Conservation (phyloP, 2,329 filamentous ascomycete species). For the Diaporthe caulivora region DNA sequence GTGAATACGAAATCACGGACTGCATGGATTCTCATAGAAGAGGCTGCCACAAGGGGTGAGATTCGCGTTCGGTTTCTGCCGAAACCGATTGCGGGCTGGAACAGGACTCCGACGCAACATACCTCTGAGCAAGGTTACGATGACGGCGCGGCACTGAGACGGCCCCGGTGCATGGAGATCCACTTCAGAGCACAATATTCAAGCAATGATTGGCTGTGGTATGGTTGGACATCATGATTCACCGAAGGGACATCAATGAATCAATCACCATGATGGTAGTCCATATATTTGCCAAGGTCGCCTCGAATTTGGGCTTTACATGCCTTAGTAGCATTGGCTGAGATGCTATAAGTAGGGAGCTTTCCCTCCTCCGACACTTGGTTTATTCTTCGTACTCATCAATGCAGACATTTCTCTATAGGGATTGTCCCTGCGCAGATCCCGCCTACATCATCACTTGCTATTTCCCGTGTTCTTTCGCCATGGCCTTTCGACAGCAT, state of each 20-base stretch:
- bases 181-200: not conserved
- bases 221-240: not conserved
- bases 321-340: not conserved
- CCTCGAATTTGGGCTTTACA: not conserved
- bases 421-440: not conserved
- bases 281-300: not conserved
- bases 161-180: conserved; percentile 5
- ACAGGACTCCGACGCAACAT: not conserved
- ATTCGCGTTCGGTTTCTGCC: not conserved
- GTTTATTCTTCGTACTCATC: too few species aligned
- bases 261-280: not conserved
- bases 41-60: not conserved
- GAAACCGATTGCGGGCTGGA: not conserved
- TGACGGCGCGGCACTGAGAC: conserved; percentile 5
- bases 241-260: not conserved
- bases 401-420: not conserved
- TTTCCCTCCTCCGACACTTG: not conserved
- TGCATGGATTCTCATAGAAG: not conserved
- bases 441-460: not conserved
- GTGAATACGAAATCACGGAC: not conserved
- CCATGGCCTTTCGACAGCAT: not conserved
- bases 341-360: not conserved
- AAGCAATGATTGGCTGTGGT: not conserved
- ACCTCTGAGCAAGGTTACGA: not conserved
- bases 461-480: not conserved